A percentile compares a stretch with the other conserved stretches of the same genome.
Evolutionary conservation across 108 stramenopile genomes (phyloP).

Genomic region (Cyclostephanos tholiformis): DNA sequence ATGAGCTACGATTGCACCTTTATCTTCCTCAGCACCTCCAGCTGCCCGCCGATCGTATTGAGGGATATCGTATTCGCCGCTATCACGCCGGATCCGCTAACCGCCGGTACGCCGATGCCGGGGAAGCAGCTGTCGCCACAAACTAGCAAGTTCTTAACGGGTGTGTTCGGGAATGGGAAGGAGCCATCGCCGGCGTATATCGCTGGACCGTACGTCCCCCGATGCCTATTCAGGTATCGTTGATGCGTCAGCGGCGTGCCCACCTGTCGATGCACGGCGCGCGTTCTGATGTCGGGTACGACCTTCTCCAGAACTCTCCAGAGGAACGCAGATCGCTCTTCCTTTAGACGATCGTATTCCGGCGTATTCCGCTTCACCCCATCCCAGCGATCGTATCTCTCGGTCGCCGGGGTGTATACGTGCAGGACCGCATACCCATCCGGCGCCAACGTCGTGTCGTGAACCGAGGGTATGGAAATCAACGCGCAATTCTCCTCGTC

Average conservation of each 20-base stretch:
- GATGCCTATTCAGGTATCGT: conserved; percentile 79
- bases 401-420: conserved; percentile 85
- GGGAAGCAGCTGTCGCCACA: conserved; percentile 88
- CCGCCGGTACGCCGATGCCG: conserved; percentile 92
- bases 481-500: conserved; percentile 87
- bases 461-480: conserved; percentile 83
- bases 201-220: conserved; percentile 88
- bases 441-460: conserved; percentile 86
- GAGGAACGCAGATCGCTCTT: conserved; percentile 79
- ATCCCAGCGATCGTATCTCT: conserved; percentile 82
- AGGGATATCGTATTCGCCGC: conserved; percentile 78
- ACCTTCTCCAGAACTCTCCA: conserved; percentile 86
- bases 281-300: conserved; percentile 74
- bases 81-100: conserved; percentile 86
- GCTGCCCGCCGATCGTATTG: conserved; percentile 58
- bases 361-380: conserved; percentile 65
- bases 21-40: conserved; percentile 49
- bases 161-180: conserved; percentile 76
- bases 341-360: conserved; percentile 81
- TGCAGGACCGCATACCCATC: conserved; percentile 82
- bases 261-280: conserved; percentile 54
- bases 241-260: conserved; percentile 86
- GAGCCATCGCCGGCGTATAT: conserved; percentile 76
- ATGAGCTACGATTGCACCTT: neutral
- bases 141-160: conserved; percentile 59